phyloP scores from a whole-genome alignment of 805 yeast genomes.

The Zygotorulaspora florentina region DNA sequence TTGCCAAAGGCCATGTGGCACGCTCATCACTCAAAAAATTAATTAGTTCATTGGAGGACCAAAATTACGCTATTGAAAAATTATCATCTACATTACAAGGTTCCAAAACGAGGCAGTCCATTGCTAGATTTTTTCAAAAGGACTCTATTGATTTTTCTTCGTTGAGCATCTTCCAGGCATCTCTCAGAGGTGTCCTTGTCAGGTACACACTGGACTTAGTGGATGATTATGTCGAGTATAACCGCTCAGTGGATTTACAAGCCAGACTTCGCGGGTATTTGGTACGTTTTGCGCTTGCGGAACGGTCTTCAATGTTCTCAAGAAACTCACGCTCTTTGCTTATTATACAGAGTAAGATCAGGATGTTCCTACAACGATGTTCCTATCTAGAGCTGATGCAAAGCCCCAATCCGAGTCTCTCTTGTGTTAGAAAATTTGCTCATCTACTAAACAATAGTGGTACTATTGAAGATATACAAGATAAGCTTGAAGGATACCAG shows the following conservation, averaged over 20 bases:
- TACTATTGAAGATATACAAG: slow-evolving; percentile 70
- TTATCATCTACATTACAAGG: slow-evolving; percentile 20
- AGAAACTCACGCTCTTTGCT: slow-evolving; percentile 56
- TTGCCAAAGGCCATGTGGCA: background rate
- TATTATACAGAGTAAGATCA: slow-evolving; percentile 67
- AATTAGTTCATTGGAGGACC: slow-evolving; percentile 27
- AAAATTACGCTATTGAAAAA: slow-evolving; percentile 1
- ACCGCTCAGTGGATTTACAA: slow-evolving; percentile 46
- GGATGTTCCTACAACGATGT: slow-evolving; percentile 60
- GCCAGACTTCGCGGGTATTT: slow-evolving; percentile 47
- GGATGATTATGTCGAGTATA: slow-evolving; percentile 49
- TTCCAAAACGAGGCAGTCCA: background rate
- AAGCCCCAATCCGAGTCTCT: slow-evolving; percentile 70
- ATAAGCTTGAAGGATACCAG: slow-evolving; percentile 60
- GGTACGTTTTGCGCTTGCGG: slow-evolving; percentile 37
- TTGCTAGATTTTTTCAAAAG: slow-evolving; percentile 1
- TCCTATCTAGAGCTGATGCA: slow-evolving; percentile 72
- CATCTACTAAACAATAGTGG: slow-evolving; percentile 68
- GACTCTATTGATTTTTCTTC: background rate
- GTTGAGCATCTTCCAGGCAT: slow-evolving; percentile 47
- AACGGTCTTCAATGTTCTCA: slow-evolving; percentile 46
- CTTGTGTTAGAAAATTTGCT: slow-evolving; percentile 73
- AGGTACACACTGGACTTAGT: slow-evolving; percentile 54
- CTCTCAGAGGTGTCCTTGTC: slow-evolving; percentile 57
- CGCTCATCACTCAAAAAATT: background rate